These are phyloP conservation scores for Candida pseudofarinosa DNA, from an alignment of 805 yeast species.

Conservation along the genomic window DNA sequence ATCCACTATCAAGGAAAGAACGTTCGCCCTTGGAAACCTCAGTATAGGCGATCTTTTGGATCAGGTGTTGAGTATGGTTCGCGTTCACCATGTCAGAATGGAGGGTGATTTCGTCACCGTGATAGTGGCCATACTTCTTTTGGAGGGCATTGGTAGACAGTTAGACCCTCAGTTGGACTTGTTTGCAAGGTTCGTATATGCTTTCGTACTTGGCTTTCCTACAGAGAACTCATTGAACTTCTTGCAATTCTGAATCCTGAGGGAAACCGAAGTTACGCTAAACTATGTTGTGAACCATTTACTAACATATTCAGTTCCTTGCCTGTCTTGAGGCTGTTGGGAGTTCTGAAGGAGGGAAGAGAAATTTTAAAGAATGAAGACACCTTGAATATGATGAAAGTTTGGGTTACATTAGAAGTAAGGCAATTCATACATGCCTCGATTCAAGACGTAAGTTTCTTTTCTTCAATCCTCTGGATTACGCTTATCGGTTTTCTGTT, in stretches of 20 bases:
- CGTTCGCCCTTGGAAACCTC: slow-evolving; percentile 88
- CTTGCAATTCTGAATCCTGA: not conserved
- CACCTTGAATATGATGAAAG: slow-evolving; percentile 76
- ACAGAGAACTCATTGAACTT: slow-evolving; percentile 23
- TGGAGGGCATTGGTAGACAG: slow-evolving; percentile 95
- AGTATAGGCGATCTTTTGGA: slow-evolving; percentile 89
- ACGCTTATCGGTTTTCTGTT: not conserved
- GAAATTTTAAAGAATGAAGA: slow-evolving; percentile 53
- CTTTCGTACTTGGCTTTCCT: slow-evolving; percentile 37
- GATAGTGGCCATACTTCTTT: slow-evolving; percentile 82
- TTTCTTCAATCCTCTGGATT: not conserved
- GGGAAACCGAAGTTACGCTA: not conserved
- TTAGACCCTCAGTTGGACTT: slow-evolving; percentile 89
- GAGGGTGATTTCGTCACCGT: slow-evolving; percentile 96
- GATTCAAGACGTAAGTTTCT: slow-evolving; percentile 63
- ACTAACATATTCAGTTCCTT: slow-evolving; percentile 52
- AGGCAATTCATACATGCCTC: slow-evolving; percentile 83
- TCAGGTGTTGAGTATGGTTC: slow-evolving; percentile 84
- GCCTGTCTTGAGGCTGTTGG: slow-evolving; percentile 80
- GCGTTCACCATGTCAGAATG: slow-evolving; percentile 93
- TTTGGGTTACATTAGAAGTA: slow-evolving; percentile 87
- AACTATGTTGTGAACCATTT: not conserved
- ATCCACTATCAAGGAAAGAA: slow-evolving; percentile 72
- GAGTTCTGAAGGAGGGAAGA: slow-evolving; percentile 62
- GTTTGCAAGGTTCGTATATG: slow-evolving; percentile 89